phyloP scores from a whole-genome alignment of 2,329 filamentous ascomycete genomes.

The Lojkania enalia region DNA sequence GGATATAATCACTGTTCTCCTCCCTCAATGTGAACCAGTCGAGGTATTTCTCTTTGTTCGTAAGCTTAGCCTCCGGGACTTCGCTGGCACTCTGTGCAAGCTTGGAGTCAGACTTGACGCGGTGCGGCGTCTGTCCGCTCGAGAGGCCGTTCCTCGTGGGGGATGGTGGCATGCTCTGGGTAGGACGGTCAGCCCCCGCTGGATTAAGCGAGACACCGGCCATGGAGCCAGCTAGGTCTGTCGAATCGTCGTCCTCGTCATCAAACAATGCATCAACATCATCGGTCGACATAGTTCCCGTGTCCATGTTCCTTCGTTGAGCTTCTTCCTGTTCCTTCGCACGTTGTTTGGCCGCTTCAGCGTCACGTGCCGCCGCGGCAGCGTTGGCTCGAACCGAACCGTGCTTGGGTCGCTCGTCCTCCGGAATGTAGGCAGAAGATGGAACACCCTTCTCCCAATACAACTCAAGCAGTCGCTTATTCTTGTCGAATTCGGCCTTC shows the following conservation, averaged over 20 bases:
- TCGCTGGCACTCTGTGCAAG: slow-evolving; percentile 70
- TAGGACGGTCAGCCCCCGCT: slow-evolving; percentile 72
- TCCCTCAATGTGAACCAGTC: slow-evolving; percentile 87
- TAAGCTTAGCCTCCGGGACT: slow-evolving; percentile 76
- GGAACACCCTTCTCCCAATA: slow-evolving; percentile 99
- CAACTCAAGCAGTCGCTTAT: slow-evolving; percentile 88
- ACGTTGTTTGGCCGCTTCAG: slow-evolving; percentile 78
- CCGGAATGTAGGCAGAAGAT: slow-evolving; percentile 92
- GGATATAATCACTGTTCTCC: slow-evolving; percentile 93
- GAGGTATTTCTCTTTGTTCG: slow-evolving; percentile 95
- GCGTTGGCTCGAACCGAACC: slow-evolving; percentile 75
- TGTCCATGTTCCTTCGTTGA: slow-evolving; percentile 90
- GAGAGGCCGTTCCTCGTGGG: slow-evolving; percentile 74
- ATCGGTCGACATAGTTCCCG: slow-evolving; percentile 88
- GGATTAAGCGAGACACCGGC: slow-evolving; percentile 82
- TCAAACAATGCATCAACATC: slow-evolving; percentile 96
- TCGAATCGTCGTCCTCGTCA: slow-evolving; percentile 79
- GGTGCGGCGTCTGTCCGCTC: slow-evolving; percentile 71
- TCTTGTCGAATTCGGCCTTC: slow-evolving; percentile 99
- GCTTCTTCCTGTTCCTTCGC: slow-evolving; percentile 89
- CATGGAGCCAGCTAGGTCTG: slow-evolving; percentile 87
- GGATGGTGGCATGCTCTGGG: slow-evolving; percentile 92
- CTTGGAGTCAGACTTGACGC: slow-evolving; percentile 93
- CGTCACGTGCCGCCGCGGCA: slow-evolving; percentile 74
- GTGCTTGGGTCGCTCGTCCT: slow-evolving; percentile 92